Conservation (phyloP, 352 stramenopile species). For the Plasmopara halstedii region DNA sequence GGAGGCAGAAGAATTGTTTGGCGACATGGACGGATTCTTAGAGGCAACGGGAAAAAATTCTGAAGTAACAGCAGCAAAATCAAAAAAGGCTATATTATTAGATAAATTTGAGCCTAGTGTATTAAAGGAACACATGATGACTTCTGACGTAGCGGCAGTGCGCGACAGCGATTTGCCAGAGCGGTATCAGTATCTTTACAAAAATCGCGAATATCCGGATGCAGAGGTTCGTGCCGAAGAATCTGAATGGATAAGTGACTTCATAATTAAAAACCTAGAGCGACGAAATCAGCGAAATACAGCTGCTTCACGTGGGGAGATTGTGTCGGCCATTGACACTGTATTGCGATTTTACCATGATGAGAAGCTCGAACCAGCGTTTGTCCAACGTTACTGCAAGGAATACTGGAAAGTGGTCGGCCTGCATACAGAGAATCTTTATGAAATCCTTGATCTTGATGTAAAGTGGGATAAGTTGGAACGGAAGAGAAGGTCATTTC, state of each 20-base stretch:
- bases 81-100: slow-evolving; percentile 77
- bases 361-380: slow-evolving; percentile 81
- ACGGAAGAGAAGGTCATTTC: slow-evolving; percentile 70
- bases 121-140: slow-evolving; percentile 88
- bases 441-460: slow-evolving; percentile 82
- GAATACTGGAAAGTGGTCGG: slow-evolving; percentile 87
- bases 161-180: slow-evolving; percentile 78
- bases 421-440: slow-evolving; percentile 70
- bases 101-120: slow-evolving; percentile 85
- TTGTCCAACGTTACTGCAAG: slow-evolving; percentile 88
- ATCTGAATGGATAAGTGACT: slow-evolving; percentile 85
- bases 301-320: slow-evolving; percentile 65
- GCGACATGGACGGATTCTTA: slow-evolving; percentile 85
- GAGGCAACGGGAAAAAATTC: slow-evolving; percentile 52
- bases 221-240: slow-evolving; percentile 79
- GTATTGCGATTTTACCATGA: slow-evolving; percentile 86
- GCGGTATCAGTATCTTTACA: slow-evolving; percentile 71
- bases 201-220: slow-evolving; percentile 67
- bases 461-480: slow-evolving; percentile 86
- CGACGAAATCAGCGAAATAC: slow-evolving; percentile 34
- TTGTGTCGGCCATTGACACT: slow-evolving; percentile 84
- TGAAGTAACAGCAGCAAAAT: slow-evolving; percentile 35
- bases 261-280: slow-evolving; percentile 77
- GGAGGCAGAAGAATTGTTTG: slow-evolving; percentile 85
- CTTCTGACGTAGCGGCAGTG: slow-evolving; percentile 65